Conservation (phyloP, 2,329 filamentous ascomycete species). For the Orbilia ellipsospora region DNA sequence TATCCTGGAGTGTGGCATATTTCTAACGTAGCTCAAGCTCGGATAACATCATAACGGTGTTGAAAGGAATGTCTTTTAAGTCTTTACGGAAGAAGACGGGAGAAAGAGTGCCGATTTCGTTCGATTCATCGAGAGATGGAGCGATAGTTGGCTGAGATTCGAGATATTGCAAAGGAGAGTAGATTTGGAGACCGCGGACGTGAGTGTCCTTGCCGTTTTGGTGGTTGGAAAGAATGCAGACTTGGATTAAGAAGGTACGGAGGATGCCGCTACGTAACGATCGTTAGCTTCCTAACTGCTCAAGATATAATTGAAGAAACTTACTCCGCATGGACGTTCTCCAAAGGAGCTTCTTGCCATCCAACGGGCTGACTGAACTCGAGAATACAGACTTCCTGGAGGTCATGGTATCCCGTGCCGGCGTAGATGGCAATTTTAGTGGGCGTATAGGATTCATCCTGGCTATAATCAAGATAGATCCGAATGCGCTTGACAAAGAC, state of each 20-base stretch:
- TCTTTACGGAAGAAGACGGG: constrained; percentile 44
- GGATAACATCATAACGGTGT: constrained; percentile 57
- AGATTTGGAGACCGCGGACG: constrained; percentile 90
- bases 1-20: constrained; percentile 37
- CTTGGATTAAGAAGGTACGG: constrained; percentile 87
- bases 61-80: constrained; percentile 56
- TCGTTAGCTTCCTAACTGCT: background rate
- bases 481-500: constrained; percentile 81
- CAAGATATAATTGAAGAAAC: background rate
- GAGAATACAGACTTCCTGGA: constrained; percentile 87
- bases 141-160: constrained; percentile 22
- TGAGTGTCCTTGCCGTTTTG: constrained; percentile 99
- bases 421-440: constrained; percentile 90
- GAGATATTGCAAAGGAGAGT: constrained; percentile 59
- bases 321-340: constrained; percentile 67
- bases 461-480: constrained; percentile 89
- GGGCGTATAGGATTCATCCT: constrained; percentile 96
- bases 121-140: constrained; percentile 20
- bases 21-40: constrained; percentile 59
- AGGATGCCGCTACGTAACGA: constrained; percentile 68
- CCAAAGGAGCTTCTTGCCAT: constrained; percentile 86
- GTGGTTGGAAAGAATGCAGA: constrained; percentile 93
- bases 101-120: constrained; percentile 30
- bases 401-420: constrained; percentile 89
- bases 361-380: constrained; percentile 81